Base-by-base conservation (phyloP, 768 basidiomycete species). In the Hygrophorus pudorinus region DNA sequence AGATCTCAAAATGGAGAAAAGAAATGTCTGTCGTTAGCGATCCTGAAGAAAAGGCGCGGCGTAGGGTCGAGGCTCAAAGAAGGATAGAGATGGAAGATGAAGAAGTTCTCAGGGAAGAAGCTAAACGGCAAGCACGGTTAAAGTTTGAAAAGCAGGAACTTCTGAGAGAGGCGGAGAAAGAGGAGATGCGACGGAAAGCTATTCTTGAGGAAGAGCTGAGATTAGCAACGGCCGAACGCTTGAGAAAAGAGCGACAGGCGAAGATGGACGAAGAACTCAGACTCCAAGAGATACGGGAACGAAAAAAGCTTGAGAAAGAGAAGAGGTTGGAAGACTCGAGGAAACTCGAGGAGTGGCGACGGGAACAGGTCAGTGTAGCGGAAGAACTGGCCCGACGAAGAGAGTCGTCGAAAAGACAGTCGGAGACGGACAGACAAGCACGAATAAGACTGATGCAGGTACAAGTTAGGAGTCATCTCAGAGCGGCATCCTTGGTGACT, bases 321-420 rank as follows among this genome's bases (percentile, higher is more conserved):
- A 64, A 72, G 28, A 57, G 78, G 39, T 38, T 72, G 39, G 70
- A 76, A 44, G 70, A 76, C 49, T 72, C 75, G 44, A 65, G 61
- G 14, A 66, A 66, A 48, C 46, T 74, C 45, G 78, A 78, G 46
- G 59, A 67, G 39, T 77, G 76, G 78, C 62, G 76, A 18, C 58
- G 56, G 38, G 72, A 74, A 32, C 73, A 76, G 48, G 62, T 68
- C 3, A 58, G 62, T 21, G 63, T 67, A 27, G 63, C 58, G 2
- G 71, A 73, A 38, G 71, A 72, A 16, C 62, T 68, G 34, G 66
- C 65, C 21, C 65, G 64, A 51, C 67, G 65, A 32, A 65, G 66
- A 29, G 69, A 71, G 31, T 71, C 73, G 38, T 55, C 58, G 14
- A 65, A 64, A 40, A 65, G 57, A 44, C 60, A 56, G 39, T 68